Evolutionary conservation across 1,284 basidiomycete genomes (phyloP).

Genomic region (Amylostereum areolatum): DNA sequence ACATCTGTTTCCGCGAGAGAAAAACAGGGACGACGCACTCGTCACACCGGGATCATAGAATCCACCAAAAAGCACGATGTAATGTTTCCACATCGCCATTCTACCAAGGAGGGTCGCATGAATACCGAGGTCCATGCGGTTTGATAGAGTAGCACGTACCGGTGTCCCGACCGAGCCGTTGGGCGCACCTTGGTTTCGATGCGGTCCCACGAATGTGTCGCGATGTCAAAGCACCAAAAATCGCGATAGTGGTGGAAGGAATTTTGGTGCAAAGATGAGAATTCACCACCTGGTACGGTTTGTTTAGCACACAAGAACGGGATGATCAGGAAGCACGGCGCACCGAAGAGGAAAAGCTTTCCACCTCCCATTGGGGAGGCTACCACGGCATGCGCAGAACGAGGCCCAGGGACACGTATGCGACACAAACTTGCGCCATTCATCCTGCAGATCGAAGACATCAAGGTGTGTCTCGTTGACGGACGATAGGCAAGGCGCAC

Average conservation of each 20-base stretch:
- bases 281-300: conserved; percentile 62
- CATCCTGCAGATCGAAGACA: conserved; percentile 41
- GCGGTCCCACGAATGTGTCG: conserved; percentile 79
- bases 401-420: conserved; percentile 80
- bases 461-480: too few species aligned
- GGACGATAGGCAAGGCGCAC: conserved; percentile 22
- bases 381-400: conserved; percentile 80
- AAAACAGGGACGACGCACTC: conserved; percentile 35
- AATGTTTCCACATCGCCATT: conserved; percentile 91
- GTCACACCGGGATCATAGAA: conserved; percentile 80
- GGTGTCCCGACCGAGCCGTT: conserved; percentile 79
- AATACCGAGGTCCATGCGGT: not conserved
- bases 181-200: conserved; percentile 84
- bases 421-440: conserved; percentile 83
- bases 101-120: conserved; percentile 27
- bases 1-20: not conserved
- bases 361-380: conserved; percentile 71
- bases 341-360: conserved; percentile 81
- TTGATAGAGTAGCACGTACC: conserved; percentile 33
- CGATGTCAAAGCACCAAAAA: conserved; percentile 77
- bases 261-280: conserved; percentile 81
- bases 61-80: conserved; percentile 81
- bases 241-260: conserved; percentile 91
- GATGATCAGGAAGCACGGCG: conserved; percentile 10
- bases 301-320: not conserved